Evolutionary conservation across 116 monocot species (phyloP), one percentile per base, ranked within the genome.

Genomic region (Trichopus zeylanicus): DNA sequence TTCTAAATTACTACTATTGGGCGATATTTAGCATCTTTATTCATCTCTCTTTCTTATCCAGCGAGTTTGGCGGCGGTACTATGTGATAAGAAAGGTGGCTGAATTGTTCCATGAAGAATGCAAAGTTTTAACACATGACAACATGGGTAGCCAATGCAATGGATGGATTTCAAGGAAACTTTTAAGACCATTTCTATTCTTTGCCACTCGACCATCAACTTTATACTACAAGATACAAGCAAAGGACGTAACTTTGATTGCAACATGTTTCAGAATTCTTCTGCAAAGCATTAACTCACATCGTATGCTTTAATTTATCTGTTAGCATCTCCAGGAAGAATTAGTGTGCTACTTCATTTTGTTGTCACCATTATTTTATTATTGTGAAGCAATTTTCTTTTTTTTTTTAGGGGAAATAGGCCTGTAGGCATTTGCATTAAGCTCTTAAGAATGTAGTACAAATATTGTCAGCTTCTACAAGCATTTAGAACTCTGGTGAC

Each of bases 151-250:
- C 8, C 59, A 70, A 55, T 68, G 73, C 28, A 57, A 59, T 22
- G 46, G 33, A 55, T 86, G 75, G 80, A 80, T 94, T 55, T 94
- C 86, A 22, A 61, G 38, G 18, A 61, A 70, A 21, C 53, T 89
- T 29, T 71, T 95, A 49, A 86, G 94, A 49, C 94, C 90, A 24
- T 89, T 95, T 73, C 80, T 95, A 51, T 86, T 95, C 65, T 81
- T 94, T 70, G 51, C 69, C 39, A 73, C 78, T 67, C 65, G 42
- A 53, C 55, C 68, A 57, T 60, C 69, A 69, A 64, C 46, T 46
- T 48, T 53, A 19, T 49, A 69, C 30, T 70, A 69, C 8, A 76
- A 57, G 57, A 39, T 75, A 3, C 75, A 74, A 27, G 8, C 49
- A 6, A 48, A 22, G 21, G 75, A 78, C 32, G 35, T 67, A 32